A percentile compares a stretch with the other conserved stretches of the same genome.
Conservation (phyloP, 768 basidiomycete species). For the Boletellus ananiceps region DNA sequence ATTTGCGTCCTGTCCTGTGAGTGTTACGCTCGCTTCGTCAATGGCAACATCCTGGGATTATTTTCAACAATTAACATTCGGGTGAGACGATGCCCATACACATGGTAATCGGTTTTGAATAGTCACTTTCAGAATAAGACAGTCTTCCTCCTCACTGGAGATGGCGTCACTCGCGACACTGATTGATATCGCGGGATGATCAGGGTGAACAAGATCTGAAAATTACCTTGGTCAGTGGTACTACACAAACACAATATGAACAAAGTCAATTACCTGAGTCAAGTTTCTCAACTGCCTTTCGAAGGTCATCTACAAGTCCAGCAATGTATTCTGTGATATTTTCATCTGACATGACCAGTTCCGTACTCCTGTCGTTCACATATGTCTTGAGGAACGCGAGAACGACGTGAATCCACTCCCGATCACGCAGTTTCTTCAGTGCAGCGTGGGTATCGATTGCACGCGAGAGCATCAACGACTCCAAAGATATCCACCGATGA, state of each 20-base stretch:
- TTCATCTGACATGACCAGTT: constrained; percentile 50
- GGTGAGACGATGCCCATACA: constrained; percentile 43
- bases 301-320: constrained; percentile 46
- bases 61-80: constrained; percentile 7
- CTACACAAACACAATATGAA: background rate
- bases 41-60: constrained; percentile 49
- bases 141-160: constrained; percentile 60
- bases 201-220: constrained; percentile 60
- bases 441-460: constrained; percentile 64
- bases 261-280: constrained; percentile 44
- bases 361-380: constrained; percentile 49
- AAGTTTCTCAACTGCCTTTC: constrained; percentile 44
- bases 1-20: constrained; percentile 60
- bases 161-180: constrained; percentile 43
- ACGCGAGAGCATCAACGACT: constrained; percentile 72
- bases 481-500: constrained; percentile 74
- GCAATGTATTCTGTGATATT: constrained; percentile 50
- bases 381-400: constrained; percentile 73
- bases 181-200: constrained; percentile 66
- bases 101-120: constrained; percentile 70
- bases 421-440: constrained; percentile 55
- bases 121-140: constrained; percentile 53
- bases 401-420: constrained; percentile 77
- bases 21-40: constrained; percentile 57
- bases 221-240: constrained; percentile 9